Evolutionary conservation across 202 grass and related monocot species (phyloP).

Genomic region (Eragrostis tef): DNA sequence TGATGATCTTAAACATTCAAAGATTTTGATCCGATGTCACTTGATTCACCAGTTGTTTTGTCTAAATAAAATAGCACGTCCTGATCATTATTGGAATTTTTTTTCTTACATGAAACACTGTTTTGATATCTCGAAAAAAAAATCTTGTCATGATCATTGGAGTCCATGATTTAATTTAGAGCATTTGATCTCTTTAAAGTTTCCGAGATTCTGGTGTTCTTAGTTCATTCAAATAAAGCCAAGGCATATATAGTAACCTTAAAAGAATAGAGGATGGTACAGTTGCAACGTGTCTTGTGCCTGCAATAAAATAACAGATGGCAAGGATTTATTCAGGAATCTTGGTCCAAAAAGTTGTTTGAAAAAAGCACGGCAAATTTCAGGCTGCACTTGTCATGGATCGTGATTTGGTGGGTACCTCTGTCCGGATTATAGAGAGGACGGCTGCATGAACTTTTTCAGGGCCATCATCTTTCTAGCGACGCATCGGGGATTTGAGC

Average conservation of each 20-base stretch:
- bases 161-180: background rate
- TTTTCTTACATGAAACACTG: too few species aligned
- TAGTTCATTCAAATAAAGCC: background rate
- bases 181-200: too few species aligned
- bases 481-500: background rate
- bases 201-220: too few species aligned
- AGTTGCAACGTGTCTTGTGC: background rate
- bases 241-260: too few species aligned
- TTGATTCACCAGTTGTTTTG: background rate
- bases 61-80: too few species aligned
- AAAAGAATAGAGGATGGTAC: background rate
- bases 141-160: background rate
- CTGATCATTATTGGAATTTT: too few species aligned
- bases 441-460: background rate
- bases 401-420: background rate
- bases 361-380: background rate
- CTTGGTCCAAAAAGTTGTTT: background rate
- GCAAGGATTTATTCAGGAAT: background rate
- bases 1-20: background rate
- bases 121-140: background rate
- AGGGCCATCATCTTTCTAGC: slow-evolving; percentile 9
- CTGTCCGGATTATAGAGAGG: background rate
- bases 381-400: background rate
- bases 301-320: too few species aligned
- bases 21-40: background rate